A percentile compares a stretch with the other conserved stretches of the same genome.
Conservation (phyloP, 441 rosid genomes). For the Euphorbia celastroides region DNA sequence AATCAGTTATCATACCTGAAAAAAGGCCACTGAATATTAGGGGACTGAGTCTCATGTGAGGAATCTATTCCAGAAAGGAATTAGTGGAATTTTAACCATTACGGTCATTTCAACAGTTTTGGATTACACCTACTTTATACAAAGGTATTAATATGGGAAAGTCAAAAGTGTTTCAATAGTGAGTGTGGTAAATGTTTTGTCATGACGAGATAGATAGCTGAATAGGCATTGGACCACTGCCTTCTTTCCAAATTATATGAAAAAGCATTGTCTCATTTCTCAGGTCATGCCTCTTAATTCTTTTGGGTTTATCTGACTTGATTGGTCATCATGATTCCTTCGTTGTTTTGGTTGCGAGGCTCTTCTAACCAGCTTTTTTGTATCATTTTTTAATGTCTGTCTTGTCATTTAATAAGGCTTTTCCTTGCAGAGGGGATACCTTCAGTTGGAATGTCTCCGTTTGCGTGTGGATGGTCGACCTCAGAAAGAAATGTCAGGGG, state of each 20-base stretch:
- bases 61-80: background rate
- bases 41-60: background rate
- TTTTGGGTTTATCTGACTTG: background rate
- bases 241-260: background rate
- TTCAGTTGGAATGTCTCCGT: constrained; percentile 83
- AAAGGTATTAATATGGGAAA: background rate
- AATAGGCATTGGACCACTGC: background rate
- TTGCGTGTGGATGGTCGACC: constrained; percentile 88
- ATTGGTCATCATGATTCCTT: background rate
- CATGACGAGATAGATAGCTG: background rate
- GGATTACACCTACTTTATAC: background rate
- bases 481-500: constrained; percentile 60
- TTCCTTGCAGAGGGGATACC: constrained; percentile 80
- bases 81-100: background rate
- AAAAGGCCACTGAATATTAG: background rate
- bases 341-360: background rate
- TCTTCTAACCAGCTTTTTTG: constrained; percentile 5
- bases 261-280: background rate
- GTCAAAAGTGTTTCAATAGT: background rate
- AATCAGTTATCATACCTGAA: background rate
- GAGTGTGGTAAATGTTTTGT: background rate
- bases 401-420: constrained; percentile 12
- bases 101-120: background rate
- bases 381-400: constrained; percentile 5
- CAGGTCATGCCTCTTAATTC: background rate